Percentiles rank a stretch among this genome's conserved stretches.
Conservation (phyloP, 352 stramenopile species). For the Sclerospora graminicola region DNA sequence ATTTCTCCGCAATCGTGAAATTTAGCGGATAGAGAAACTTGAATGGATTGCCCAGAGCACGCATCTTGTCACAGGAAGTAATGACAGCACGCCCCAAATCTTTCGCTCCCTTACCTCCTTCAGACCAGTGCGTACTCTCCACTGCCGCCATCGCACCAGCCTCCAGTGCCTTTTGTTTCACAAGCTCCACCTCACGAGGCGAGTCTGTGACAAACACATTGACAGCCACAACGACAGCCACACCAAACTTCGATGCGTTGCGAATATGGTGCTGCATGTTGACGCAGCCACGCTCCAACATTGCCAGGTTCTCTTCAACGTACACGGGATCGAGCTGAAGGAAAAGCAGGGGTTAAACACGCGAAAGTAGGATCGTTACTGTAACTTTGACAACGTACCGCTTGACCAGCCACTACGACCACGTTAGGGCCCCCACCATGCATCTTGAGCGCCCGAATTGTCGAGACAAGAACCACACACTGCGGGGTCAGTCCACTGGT, state of each 20-base stretch:
- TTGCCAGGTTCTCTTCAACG: slow-evolving; percentile 91
- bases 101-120: slow-evolving; percentile 81
- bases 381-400: slow-evolving; percentile 45
- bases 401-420: slow-evolving; percentile 88
- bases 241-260: slow-evolving; percentile 92
- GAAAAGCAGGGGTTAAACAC: no score
- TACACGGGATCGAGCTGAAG: slow-evolving; percentile 83
- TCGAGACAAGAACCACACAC: slow-evolving; percentile 96
- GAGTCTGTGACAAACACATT: slow-evolving; percentile 71
- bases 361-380: no score
- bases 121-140: slow-evolving; percentile 84
- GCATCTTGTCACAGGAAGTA: slow-evolving; percentile 80
- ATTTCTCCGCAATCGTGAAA: slow-evolving; percentile 90
- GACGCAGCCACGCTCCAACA: slow-evolving; percentile 85
- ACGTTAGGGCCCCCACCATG: slow-evolving; percentile 96
- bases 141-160: slow-evolving; percentile 94
- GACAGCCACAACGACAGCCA: slow-evolving; percentile 94
- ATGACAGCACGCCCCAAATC: slow-evolving; percentile 90
- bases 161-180: slow-evolving; percentile 85
- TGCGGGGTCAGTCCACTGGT: slow-evolving; percentile 91
- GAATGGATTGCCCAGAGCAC: slow-evolving; percentile 75
- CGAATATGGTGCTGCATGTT: slow-evolving; percentile 95
- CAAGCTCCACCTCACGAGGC: slow-evolving; percentile 87
- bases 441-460: slow-evolving; percentile 97
- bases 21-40: slow-evolving; percentile 94